Evolutionary conservation across 192 early-diverging fungal genomes (phyloP).

Genomic region (Martensiomyces pterosporus): DNA sequence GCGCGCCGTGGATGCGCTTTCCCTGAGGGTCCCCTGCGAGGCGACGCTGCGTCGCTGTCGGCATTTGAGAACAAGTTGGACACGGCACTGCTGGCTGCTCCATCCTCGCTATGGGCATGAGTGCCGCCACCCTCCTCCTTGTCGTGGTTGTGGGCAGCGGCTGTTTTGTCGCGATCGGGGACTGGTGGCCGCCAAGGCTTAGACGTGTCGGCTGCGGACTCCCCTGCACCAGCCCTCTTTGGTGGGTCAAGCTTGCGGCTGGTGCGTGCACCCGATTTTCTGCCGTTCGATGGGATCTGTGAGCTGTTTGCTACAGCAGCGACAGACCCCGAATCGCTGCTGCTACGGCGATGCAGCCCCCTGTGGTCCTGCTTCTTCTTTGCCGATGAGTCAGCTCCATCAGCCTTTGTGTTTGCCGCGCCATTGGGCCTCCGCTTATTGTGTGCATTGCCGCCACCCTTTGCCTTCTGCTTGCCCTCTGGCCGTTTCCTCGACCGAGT

Average conservation of each 20-base stretch:
- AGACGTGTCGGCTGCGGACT: constrained; percentile 9
- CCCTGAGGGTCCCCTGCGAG: too few relatives aligned
- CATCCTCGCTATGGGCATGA: too few relatives aligned
- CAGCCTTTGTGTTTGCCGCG: not conserved
- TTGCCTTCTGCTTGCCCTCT: constrained; percentile 32
- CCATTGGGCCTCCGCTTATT: constrained; percentile 23
- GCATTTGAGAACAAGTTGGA: not conserved
- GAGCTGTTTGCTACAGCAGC: constrained; percentile 6
- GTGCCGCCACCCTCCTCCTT: not conserved
- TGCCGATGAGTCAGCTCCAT: too few relatives aligned
- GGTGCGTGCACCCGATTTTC: constrained; percentile 42
- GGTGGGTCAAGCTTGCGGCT: constrained; percentile 48
- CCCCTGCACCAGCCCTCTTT: too few relatives aligned
- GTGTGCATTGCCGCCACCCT: constrained; percentile 10
- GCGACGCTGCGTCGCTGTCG: not conserved
- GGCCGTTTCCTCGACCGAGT: constrained; percentile 26
- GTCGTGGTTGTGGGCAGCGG: not conserved
- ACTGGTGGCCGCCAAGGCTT: constrained; percentile 29
- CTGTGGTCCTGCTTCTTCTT: too few relatives aligned
- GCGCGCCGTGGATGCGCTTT: constrained; percentile 2
- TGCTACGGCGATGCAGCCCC: not conserved
- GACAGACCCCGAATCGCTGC: constrained; percentile 22
- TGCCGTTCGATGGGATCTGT: constrained; percentile 40
- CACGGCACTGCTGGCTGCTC: not conserved
- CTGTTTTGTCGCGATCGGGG: constrained; percentile 33